These are phyloP conservation scores for Immersiella caudata DNA, from an alignment of 495 filamentous ascomycete species.

Conservation along the genomic window DNA sequence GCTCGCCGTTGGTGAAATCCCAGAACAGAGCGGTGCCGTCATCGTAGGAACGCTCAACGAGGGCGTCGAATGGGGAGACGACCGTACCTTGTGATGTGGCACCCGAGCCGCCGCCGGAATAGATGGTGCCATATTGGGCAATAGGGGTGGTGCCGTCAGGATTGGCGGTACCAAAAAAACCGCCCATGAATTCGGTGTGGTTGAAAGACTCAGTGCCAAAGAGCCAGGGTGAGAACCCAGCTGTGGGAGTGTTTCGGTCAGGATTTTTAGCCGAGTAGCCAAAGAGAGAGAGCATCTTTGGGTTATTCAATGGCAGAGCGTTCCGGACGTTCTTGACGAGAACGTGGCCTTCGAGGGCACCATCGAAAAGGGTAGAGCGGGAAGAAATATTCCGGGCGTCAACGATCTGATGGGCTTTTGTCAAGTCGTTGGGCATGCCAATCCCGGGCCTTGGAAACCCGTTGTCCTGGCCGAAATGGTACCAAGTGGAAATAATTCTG, in stretches of 20 bases:
- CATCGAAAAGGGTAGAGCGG: conserved; percentile 46
- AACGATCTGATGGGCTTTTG: conserved; percentile 54
- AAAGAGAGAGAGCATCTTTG: conserved; percentile 52
- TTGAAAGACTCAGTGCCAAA: conserved; percentile 35
- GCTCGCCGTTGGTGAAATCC: conserved; percentile 47
- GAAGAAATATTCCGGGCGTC: conserved; percentile 50
- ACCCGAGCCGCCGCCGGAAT: conserved; percentile 63
- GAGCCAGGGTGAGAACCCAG: conserved; percentile 46
- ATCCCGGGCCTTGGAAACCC: conserved; percentile 50
- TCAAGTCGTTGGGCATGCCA: conserved; percentile 55
- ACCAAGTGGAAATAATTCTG: conserved; percentile 64
- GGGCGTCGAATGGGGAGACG: conserved; percentile 60
- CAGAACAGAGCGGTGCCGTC: conserved; percentile 59
- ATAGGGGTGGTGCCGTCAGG: conserved; percentile 29
- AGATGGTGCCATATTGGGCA: conserved; percentile 55
- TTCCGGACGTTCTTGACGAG: conserved; percentile 63
- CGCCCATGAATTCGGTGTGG: conserved; percentile 29
- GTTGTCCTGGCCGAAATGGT: conserved; percentile 56
- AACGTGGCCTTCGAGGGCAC: conserved; percentile 60
- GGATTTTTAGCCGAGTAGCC: conserved; percentile 55
- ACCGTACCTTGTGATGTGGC: conserved; percentile 57
- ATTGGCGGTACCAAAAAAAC: conserved; percentile 25
- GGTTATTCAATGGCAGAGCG: conserved; percentile 57
- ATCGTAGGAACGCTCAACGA: conserved; percentile 54
- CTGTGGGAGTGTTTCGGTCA: conserved; percentile 40